phyloP scores from a whole-genome alignment of 768 basidiomycete genomes.

The Lenzites betulinus region DNA sequence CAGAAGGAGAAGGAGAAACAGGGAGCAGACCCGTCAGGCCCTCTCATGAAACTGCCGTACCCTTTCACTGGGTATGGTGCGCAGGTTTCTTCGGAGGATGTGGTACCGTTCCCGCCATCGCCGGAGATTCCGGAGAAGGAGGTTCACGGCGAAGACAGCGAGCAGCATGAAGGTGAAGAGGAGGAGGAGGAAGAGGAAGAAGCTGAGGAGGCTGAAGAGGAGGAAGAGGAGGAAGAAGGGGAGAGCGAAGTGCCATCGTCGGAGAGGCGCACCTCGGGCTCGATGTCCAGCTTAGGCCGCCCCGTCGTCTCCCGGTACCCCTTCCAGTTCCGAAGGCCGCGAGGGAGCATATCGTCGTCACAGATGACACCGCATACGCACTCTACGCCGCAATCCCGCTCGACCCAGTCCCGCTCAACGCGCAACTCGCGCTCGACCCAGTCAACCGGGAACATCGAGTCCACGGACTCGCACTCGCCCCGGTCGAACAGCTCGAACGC shows the following conservation, averaged over 20 bases:
- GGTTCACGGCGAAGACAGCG: constrained; percentile 20
- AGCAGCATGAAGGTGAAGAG: constrained; percentile 26
- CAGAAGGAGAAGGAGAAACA: constrained; percentile 52
- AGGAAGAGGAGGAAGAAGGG: constrained; percentile 37
- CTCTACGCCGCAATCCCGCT: constrained; percentile 39
- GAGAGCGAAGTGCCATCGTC: constrained; percentile 53
- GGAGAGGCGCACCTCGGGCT: constrained; percentile 65
- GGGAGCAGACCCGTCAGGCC: constrained; percentile 37
- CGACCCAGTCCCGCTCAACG: constrained; percentile 42
- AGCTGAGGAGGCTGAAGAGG: constrained; percentile 48
- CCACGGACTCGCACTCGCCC: constrained; percentile 53
- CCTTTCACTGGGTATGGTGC: constrained; percentile 67
- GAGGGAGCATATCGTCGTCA: constrained; percentile 41
- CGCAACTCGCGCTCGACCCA: constrained; percentile 47
- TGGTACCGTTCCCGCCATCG: constrained; percentile 79
- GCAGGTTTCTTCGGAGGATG: constrained; percentile 59
- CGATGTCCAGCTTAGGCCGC: constrained; percentile 84
- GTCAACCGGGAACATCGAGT: constrained; percentile 65
- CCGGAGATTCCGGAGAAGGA: constrained; percentile 46
- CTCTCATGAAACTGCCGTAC: constrained; percentile 62
- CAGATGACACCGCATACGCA: constrained; percentile 27
- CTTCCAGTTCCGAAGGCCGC: constrained; percentile 61
- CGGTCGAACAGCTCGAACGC: constrained; percentile 38
- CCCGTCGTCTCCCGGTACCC: constrained; percentile 72
- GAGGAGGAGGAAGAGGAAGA: constrained; percentile 40